Base-by-base conservation (phyloP, 2,329 filamentous ascomycete species). In the Dactylellina drechsleri region DNA sequence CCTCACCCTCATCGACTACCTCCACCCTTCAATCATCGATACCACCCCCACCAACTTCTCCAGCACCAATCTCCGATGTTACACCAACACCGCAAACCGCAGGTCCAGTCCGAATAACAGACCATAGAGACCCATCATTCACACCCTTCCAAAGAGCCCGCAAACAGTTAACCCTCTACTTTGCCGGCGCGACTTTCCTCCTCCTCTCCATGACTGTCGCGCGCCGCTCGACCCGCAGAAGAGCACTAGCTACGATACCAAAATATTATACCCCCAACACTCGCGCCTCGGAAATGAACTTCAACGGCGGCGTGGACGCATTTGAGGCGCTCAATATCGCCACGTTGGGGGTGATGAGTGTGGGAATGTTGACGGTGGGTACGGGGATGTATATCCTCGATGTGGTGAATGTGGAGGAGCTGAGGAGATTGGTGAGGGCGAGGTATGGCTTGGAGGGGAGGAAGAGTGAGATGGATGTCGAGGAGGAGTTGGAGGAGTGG, bases 311-410 rank as follows among this genome's bases (percentile, higher is more conserved):
- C 0, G 81, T 91, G 45, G 90, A 97, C 77, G 94, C 94, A 0
- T 83, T 91, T 40, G 91, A 96, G 82, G 94, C 94, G 0, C 84
- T 99, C 20, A 91, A 90, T 57, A 84, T 97, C 41, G 95, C 94
- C 0, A 97, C 93, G 0, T 86, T 97, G 78, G 97, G 97, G 79
- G 92, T 95, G 12, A 80, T 89, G 36, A 91, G 89, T 78, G 87
- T 95, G 58, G 89, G 86, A 0, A 88, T 97, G 81, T 88, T 96
- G 86, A 83, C 86, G 7, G 85, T 87, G 0, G 95, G 94, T 2
- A 92, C 90, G 0, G 82, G 89, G 10, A 84, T 92, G 76, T 96
- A 90, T 86, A 89, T 88, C 0, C 87, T 95, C 74, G 91, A 97
- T 81, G 87, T 98, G 41, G 88, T 88, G 80, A 85, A 85, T 53